Conservation (phyloP, 2,329 filamentous ascomycete genomes). For the Zymoseptoria tritici region DNA sequence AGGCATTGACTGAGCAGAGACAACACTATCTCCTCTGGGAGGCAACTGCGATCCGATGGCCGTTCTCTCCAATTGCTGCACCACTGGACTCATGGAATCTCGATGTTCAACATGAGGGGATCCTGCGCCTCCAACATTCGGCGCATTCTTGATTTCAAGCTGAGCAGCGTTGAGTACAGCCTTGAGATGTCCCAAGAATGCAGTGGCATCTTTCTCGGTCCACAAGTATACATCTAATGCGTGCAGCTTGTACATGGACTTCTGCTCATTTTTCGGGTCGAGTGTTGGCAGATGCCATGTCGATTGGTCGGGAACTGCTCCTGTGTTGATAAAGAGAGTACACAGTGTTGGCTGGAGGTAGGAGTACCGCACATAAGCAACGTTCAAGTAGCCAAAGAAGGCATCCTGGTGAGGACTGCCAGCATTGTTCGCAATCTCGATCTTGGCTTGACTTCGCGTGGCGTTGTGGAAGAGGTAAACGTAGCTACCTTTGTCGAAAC, state of each 20-base stretch:
- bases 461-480: conserved; percentile 74
- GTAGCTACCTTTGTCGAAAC: conserved; percentile 73
- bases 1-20: conserved; percentile 29
- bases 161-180: conserved; percentile 56
- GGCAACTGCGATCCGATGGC: conserved; percentile 57
- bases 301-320: conserved; percentile 35
- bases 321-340: conserved; percentile 55
- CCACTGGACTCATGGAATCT: conserved; percentile 57
- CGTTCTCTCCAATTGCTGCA: conserved; percentile 65
- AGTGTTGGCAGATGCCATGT: conserved; percentile 70
- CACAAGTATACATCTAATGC: conserved; percentile 74
- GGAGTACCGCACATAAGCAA: conserved; percentile 57
- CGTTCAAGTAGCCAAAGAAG: conserved; percentile 59
- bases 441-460: conserved; percentile 56
- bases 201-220: conserved; percentile 63
- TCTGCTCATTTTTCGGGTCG: conserved; percentile 65
- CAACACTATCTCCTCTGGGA: conserved; percentile 30
- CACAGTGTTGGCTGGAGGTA: conserved; percentile 68
- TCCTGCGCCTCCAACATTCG: conserved; percentile 39
- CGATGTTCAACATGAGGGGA: conserved; percentile 35
- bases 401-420: conserved; percentile 72
- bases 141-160: conserved; percentile 59
- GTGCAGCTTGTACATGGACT: conserved; percentile 71
- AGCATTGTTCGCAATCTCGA: conserved; percentile 69
- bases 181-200: conserved; percentile 62